Percentiles rank a stretch among this genome's conserved stretches.
phyloP scores from a whole-genome alignment of 768 basidiomycete genomes.

The Suillus alpinus region DNA sequence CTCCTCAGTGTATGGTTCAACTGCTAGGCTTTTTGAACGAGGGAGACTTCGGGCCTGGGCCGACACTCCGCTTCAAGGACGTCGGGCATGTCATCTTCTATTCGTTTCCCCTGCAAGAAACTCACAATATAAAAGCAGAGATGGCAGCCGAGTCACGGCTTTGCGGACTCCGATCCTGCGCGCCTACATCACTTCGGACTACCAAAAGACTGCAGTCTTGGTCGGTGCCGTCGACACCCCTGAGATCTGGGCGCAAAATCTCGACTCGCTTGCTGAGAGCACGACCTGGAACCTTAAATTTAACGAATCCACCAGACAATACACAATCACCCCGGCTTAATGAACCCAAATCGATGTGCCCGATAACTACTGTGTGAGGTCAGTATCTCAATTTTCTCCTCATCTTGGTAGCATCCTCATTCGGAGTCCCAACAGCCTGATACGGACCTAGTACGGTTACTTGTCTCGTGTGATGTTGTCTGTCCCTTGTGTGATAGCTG shows the following conservation, averaged over 20 bases:
- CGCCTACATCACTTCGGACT: background rate
- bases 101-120: background rate
- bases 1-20: background rate
- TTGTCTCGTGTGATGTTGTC: background rate
- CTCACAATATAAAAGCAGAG: background rate
- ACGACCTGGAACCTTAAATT: background rate
- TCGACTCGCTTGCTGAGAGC: background rate
- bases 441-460: background rate
- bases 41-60: background rate
- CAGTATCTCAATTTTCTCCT: background rate
- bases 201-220: background rate
- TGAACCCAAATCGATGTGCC: background rate
- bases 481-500: background rate
- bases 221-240: background rate
- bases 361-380: background rate
- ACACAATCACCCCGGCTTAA: background rate
- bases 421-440: background rate
- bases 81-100: background rate
- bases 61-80: background rate
- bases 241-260: background rate
- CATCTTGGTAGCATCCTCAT: background rate
- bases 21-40: background rate
- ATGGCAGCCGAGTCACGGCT: background rate
- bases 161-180: background rate
- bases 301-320: background rate